These are phyloP conservation scores for Xerophyta viscosa DNA, from an alignment of 106 monocot species.

Conservation along the genomic window DNA sequence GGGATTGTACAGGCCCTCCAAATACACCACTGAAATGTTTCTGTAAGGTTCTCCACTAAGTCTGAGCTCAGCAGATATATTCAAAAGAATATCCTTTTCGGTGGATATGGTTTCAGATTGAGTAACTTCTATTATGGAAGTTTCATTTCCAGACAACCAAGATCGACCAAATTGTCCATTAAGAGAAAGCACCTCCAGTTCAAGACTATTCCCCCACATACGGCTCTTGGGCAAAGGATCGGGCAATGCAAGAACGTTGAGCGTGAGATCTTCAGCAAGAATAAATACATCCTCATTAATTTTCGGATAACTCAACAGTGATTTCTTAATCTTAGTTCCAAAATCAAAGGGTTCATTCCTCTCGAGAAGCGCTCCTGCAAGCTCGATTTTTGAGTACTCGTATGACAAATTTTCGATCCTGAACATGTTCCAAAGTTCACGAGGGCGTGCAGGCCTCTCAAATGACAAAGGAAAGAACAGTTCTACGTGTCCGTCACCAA, in stretches of 20 bases:
- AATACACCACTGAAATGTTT: constrained; percentile 32
- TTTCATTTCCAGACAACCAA: constrained; percentile 5
- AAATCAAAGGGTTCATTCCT: constrained; percentile 52
- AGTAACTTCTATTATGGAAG: background rate
- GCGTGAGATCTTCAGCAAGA: constrained; percentile 45
- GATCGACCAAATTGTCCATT: constrained; percentile 24
- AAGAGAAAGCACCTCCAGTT: constrained; percentile 42
- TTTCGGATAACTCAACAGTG: constrained; percentile 50
- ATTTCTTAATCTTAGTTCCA: constrained; percentile 35
- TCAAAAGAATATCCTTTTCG: constrained; percentile 31
- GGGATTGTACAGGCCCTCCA: constrained; percentile 66
- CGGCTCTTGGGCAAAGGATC: constrained; percentile 19
- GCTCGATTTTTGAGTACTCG: constrained; percentile 45
- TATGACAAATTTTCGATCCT: constrained; percentile 15
- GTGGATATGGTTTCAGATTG: constrained; percentile 12
- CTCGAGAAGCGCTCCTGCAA: constrained; percentile 42
- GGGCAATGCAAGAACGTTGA: constrained; percentile 22
- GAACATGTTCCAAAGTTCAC: constrained; percentile 23
- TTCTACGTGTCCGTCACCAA: constrained; percentile 2
- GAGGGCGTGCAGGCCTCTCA: constrained; percentile 20
- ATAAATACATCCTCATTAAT: constrained; percentile 24
- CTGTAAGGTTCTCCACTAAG: constrained; percentile 23
- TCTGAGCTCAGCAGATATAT: constrained; percentile 44
- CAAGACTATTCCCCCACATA: constrained; percentile 11
- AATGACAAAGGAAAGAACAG: constrained; percentile 40